Conservation (phyloP, 2,329 filamentous ascomycete genomes). For the Scleromitrula shiraiana region DNA sequence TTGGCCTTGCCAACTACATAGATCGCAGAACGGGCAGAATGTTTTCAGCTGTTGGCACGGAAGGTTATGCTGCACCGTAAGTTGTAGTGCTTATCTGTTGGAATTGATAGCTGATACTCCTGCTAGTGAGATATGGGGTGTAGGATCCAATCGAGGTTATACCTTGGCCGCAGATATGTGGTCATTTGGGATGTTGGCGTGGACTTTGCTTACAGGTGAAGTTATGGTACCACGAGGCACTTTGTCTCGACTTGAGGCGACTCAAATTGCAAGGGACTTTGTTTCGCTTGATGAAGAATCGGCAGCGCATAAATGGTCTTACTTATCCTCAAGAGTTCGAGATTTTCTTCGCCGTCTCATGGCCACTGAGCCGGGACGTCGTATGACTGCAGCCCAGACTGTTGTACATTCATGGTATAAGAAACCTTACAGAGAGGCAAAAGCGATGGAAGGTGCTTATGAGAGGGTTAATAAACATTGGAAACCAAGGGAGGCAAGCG, state of each 20-base stretch:
- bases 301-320: slow-evolving; percentile 12
- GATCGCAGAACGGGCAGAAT: slow-evolving; percentile 18
- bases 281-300: slow-evolving; percentile 9
- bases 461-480: slow-evolving; percentile 21
- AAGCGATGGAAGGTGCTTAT: slow-evolving; percentile 20
- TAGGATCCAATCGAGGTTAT: slow-evolving; percentile 16
- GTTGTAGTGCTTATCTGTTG: slow-evolving; percentile 7
- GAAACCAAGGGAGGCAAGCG: slow-evolving; percentile 17
- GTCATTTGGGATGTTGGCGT: slow-evolving; percentile 27
- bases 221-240: slow-evolving; percentile 15
- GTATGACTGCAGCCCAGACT: slow-evolving; percentile 31
- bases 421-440: slow-evolving; percentile 19
- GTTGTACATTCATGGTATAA: slow-evolving; percentile 34
- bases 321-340: slow-evolving; percentile 15
- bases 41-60: slow-evolving; percentile 26
- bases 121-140: slow-evolving; percentile 19
- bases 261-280: slow-evolving; percentile 14
- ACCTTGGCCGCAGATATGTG: slow-evolving; percentile 28
- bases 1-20: slow-evolving; percentile 25
- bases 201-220: slow-evolving; percentile 22
- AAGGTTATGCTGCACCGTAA: slow-evolving; percentile 27
- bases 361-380: slow-evolving; percentile 23
- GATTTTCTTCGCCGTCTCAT: slow-evolving; percentile 32
- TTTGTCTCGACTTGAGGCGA: slow-evolving; percentile 17
- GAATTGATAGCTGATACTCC: no score